phyloP scores from a whole-genome alignment of 768 basidiomycete species.

The Mycena galopus region DNA sequence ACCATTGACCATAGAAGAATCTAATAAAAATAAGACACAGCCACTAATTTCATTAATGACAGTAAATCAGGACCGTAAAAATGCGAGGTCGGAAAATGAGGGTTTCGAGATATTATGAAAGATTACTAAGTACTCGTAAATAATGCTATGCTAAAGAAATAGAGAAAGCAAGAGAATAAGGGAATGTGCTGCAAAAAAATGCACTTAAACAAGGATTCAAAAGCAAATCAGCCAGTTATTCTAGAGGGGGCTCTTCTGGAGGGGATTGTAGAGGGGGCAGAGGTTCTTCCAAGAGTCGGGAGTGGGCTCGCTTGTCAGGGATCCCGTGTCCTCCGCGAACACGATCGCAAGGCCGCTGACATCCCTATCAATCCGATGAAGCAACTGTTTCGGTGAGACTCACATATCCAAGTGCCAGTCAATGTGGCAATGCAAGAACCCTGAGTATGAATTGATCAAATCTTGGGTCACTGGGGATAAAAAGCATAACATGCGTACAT shows the following conservation, averaged over 20 bases:
- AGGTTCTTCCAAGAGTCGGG: constrained; percentile 44
- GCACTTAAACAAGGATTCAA: neutral
- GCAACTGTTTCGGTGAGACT: neutral
- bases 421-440: constrained; percentile 50
- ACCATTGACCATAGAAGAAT: no score
- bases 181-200: neutral
- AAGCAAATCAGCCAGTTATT: neutral
- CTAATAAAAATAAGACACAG: no score
- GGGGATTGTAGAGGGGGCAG: constrained; percentile 45
- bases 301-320: constrained; percentile 29
- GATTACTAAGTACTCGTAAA: no score
- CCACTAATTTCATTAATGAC: no score
- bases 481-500: neutral
- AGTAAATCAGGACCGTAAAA: no score
- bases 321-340: constrained; percentile 50
- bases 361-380: constrained; percentile 6
- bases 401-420: constrained; percentile 55
- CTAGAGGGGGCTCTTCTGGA: neutral
- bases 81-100: no score
- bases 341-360: constrained; percentile 52
- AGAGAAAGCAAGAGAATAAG: neutral
- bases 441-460: neutral
- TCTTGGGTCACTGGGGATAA: neutral
- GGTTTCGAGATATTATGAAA: no score
- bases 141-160: neutral